Conservation (phyloP, 192 early-diverging fungal genomes). For the Phycomyces blakesleeanus region DNA sequence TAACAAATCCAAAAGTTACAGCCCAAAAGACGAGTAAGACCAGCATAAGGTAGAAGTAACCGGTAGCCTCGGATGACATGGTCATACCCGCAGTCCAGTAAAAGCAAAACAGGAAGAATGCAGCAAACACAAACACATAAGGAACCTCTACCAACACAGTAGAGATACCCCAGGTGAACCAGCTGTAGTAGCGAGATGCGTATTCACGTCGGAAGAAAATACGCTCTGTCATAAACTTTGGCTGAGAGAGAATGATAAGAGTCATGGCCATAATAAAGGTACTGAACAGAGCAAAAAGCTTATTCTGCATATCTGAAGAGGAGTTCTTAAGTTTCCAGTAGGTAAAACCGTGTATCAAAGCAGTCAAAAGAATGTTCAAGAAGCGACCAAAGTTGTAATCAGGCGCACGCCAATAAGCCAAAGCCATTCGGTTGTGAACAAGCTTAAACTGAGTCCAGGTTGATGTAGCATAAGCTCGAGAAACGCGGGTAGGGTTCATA, state of each 20-base stretch:
- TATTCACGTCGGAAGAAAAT: conserved; percentile 64
- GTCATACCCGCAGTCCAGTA: conserved; percentile 74
- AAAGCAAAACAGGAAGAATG: conserved; percentile 66
- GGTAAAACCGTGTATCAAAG: conserved; percentile 67
- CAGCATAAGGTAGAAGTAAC: conserved; percentile 64
- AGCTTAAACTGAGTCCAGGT: conserved; percentile 47
- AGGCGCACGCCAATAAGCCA: conserved; percentile 69
- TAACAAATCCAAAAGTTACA: conserved; percentile 64
- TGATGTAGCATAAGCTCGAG: conserved; percentile 44
- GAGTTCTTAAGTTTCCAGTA: conserved; percentile 61
- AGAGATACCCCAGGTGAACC: conserved; percentile 59
- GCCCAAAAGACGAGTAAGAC: conserved; percentile 61
- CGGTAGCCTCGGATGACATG: conserved; percentile 37
- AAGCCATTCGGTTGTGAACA: conserved; percentile 63
- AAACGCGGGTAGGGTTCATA: conserved; percentile 22
- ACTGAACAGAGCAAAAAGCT: conserved; percentile 70
- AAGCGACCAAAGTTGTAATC: conserved; percentile 74
- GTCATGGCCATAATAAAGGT: conserved; percentile 61
- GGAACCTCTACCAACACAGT: conserved; percentile 69
- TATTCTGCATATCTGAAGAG: conserved; percentile 58
- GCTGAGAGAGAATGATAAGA: conserved; percentile 67
- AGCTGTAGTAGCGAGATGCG: conserved; percentile 64
- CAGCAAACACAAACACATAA: conserved; percentile 58
- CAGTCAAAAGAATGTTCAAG: conserved; percentile 51
- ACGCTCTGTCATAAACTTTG: conserved; percentile 65